Base-by-base conservation (phyloP, 345 rosid genomes). In the Euphorbia peplus region DNA sequence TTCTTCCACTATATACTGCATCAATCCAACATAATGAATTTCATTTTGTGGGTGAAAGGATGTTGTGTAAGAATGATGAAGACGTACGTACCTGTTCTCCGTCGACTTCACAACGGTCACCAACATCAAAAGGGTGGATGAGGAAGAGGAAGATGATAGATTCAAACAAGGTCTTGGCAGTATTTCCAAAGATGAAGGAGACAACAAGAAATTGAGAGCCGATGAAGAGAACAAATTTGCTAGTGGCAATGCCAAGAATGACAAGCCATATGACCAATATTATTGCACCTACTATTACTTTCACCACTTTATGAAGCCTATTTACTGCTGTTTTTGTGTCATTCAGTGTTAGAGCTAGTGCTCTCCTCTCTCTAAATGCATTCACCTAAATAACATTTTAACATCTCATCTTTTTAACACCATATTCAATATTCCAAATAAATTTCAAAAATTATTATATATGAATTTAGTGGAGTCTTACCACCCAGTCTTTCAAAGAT, bases 261-360 rank as follows among this genome's bases (percentile, higher is more conserved):
- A 88, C 73, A 28, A 95, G 90, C 84, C 85, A 91, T 78, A 91
- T 88, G 25, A 88, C 82, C 0, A 70, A 2, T 47, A 86, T 86
- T 50, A 85, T 69, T 53, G 71, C 68, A 26, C 68, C 78, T n/a
- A 82, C 89, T 25, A 87, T 22, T 14, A 72, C 61, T 67, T 95
- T 88, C 4, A 88, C 82, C 84, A 95, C 81, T 0, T 80, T 85
- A 75, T 90, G 96, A 35, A 95, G 97, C 75, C 84, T 90, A 83
- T 87, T 86, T 67, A 95, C 96, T 0, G 97, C 98, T 46, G 98
- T 93, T 70, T 93, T 91, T 30, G 99, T 91, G 65, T 91, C 97
- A 44, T 93, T 91, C 52, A 93, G 74, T 3, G 98, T 89, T 74
- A 95, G 48, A n/a, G 99, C 90, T 47, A 95, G 97, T 41, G 99